A percentile compares a stretch with the other conserved stretches of the same genome.
Conservation (phyloP, 495 filamentous ascomycete genomes). For the Hypomontagnella submonticulosa region DNA sequence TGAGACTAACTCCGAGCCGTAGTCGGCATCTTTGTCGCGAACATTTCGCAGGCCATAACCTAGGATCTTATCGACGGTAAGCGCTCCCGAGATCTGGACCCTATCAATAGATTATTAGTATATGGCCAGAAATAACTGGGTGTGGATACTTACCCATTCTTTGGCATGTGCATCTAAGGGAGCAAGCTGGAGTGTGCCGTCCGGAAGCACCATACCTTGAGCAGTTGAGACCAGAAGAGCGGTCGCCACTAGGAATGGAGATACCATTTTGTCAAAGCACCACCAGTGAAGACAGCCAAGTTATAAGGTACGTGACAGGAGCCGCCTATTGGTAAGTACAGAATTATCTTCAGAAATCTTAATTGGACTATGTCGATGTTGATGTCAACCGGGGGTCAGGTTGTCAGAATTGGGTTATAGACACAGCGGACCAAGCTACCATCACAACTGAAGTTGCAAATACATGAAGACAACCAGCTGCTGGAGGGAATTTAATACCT, state of each 20-base stretch:
- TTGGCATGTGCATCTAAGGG: constrained; percentile 34
- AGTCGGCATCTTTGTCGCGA: neutral
- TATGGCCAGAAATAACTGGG: neutral
- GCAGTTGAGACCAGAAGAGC: constrained; percentile 25
- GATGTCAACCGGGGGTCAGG: neutral
- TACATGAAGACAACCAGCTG: neutral
- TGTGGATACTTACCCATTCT: constrained; percentile 19
- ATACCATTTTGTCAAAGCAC: constrained; percentile 22
- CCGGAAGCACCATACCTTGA: constrained; percentile 24
- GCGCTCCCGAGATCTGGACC: constrained; percentile 30
- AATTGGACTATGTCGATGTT: too few species aligned
- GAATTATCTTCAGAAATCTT: neutral
- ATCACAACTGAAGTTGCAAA: neutral
- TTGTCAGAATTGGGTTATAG: neutral
- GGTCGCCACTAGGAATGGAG: constrained; percentile 19
- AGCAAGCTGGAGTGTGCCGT: constrained; percentile 28
- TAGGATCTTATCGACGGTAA: constrained; percentile 26
- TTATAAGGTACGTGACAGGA: neutral
- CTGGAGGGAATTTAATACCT: neutral
- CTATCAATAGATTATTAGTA: constrained; percentile 11
- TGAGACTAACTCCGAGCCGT: neutral
- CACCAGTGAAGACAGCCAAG: neutral
- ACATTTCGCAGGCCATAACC: neutral
- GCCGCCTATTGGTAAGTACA: neutral
- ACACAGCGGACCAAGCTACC: neutral